phyloP scores from a whole-genome alignment of 768 basidiomycete genomes.

The Dictyophora rubrovolvata region DNA sequence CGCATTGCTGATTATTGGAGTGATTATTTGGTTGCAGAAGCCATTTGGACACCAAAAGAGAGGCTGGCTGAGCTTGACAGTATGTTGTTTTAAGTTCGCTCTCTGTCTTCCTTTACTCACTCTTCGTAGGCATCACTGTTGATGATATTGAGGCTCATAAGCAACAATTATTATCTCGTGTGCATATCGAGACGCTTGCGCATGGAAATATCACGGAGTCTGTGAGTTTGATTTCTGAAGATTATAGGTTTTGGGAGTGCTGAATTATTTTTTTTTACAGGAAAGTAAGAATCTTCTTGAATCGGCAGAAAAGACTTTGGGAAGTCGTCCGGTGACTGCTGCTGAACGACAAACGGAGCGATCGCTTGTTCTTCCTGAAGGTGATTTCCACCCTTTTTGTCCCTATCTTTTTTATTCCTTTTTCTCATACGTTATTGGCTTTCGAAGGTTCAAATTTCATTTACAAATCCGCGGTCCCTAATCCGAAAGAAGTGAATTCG shows the following conservation, averaged over 20 bases:
- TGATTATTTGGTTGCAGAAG: conserved; percentile 58
- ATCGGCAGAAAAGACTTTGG: conserved; percentile 57
- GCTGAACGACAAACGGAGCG: conserved; percentile 39
- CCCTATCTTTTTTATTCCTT: background rate
- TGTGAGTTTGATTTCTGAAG: conserved; percentile 33
- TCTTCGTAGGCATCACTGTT: conserved; percentile 49
- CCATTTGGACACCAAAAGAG: conserved; percentile 70
- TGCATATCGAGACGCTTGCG: conserved; percentile 64
- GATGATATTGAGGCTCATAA: conserved; percentile 62
- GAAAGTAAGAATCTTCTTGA: conserved; percentile 69
- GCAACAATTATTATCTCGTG: conserved; percentile 44
- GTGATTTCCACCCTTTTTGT: conserved; percentile 25
- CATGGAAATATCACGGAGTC: conserved; percentile 80
- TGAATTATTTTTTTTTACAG: conserved; percentile 28
- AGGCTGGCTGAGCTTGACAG: conserved; percentile 64
- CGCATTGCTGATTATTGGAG: conserved; percentile 67
- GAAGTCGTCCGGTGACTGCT: conserved; percentile 41
- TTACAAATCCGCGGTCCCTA: conserved; percentile 58
- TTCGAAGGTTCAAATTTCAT: conserved; percentile 57
- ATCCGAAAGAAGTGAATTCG: conserved; percentile 81
- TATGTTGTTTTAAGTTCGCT: conserved; percentile 30
- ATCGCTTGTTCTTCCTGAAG: conserved; percentile 57
- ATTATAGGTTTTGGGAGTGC: background rate
- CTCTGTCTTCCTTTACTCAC: background rate
- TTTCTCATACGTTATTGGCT: background rate